Evolutionary conservation across 2,329 filamentous ascomycete species (phyloP), one percentile per base, ranked within the genome.

Genomic region (Cryoendolithus antarcticus): DNA sequence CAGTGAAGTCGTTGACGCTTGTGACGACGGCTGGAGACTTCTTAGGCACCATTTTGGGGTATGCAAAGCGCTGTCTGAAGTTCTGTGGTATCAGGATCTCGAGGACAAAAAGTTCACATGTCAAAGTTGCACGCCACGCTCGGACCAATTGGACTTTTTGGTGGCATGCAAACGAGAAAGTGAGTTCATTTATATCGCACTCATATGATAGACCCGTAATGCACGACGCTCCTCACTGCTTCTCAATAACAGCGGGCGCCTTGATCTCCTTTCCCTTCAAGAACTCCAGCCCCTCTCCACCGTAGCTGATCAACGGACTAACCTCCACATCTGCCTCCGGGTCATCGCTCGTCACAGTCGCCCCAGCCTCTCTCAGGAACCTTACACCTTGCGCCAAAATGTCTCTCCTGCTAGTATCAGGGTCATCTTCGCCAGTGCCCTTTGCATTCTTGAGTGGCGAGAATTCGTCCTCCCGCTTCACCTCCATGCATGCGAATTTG

Each of bases 391-490:
- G 91, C 34, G 71, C 68, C 77, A 94, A 81, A 58, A 96, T 93
- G 59, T 96, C 86, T 48, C 70, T 71, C 65, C 80, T 85, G 71
- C 86, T 94, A 37, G 91, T 98, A 51, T 94, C 86, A 8, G 86
- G 83, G 61, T 95, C 86, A 58, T 98, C 91, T 65, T 94, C 83
- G 24, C 84, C 85, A 31, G 84, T 86, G 40, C 86, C 85, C 46
- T 70, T 73, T 9, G 76, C 77, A 58, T 98, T 98, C 78, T 98
- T 98, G 50, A 98, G 69, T 4, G 91, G 91, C 21, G 86, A 95
- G 69, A 98, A 98, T 66, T 98, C 91, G 52, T 98, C 91, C 68
- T 95, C 88, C 45, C 91, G 85, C 62, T 80, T 85, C 38, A 98
- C 91, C 66, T 98, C 91, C 67, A 96, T 81, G 63, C 80, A 93